Percentiles rank a stretch among this genome's conserved stretches.
phyloP scores from a whole-genome alignment of 2,329 filamentous ascomycete genomes.

The Aspergillus tanneri region DNA sequence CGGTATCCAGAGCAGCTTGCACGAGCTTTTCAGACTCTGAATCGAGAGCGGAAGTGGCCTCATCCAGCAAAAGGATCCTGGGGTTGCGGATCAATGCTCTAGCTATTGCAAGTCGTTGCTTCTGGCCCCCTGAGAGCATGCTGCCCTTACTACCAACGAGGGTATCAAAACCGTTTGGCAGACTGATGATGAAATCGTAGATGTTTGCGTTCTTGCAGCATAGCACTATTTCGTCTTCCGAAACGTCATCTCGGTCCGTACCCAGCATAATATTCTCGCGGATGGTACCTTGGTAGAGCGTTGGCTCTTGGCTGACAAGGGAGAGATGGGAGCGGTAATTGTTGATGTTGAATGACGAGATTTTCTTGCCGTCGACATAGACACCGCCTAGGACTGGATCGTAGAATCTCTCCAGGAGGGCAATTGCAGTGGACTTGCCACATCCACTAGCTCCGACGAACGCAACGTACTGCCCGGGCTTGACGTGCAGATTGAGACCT shows the following conservation, averaged over 20 bases:
- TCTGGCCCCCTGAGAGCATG: conserved; percentile 85
- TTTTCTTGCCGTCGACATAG: conserved; percentile 78
- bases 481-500: conserved; percentile 63
- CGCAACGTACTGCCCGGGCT: conserved; percentile 57
- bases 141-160: conserved; percentile 83
- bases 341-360: conserved; percentile 77
- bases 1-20: conserved; percentile 74
- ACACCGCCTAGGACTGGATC: conserved; percentile 79
- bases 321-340: conserved; percentile 81
- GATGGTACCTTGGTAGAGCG: conserved; percentile 89
- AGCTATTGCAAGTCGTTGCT: conserved; percentile 91
- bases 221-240: conserved; percentile 70
- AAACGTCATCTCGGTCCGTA: conserved; percentile 62
- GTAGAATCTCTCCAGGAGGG: conserved; percentile 90
- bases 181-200: conserved; percentile 82
- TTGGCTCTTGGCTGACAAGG: conserved; percentile 91
- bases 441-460: conserved; percentile 93
- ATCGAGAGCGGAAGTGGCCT: conserved; percentile 62
- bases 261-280: conserved; percentile 86
- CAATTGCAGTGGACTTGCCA: conserved; percentile 91
- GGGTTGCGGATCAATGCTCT: conserved; percentile 85
- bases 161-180: conserved; percentile 83
- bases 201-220: conserved; percentile 91
- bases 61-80: conserved; percentile 78
- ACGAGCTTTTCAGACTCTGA: conserved; percentile 53